Base-by-base conservation (phyloP, 1,284 basidiomycete genomes). In the Ganoderma lucidum region DNA sequence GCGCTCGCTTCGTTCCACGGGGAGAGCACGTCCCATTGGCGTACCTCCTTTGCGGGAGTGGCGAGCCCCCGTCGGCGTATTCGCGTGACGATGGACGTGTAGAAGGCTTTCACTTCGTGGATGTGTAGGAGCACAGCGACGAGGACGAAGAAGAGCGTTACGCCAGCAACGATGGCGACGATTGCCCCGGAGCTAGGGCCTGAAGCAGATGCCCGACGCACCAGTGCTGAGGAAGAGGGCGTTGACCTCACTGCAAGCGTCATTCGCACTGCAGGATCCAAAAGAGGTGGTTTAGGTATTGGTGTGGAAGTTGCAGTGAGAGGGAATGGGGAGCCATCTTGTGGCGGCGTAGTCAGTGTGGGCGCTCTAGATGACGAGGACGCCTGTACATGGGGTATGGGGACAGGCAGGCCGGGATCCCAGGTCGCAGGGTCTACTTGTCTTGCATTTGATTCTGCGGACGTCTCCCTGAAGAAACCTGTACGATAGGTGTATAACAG, bases 21-120 rank as follows among this genome's bases (percentile, higher is more conserved):
- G 6, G 55, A 10, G 23, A 41, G 35, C 5, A 32, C 15, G 56
- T 67, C 55, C 66, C 66, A 67, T 17, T 17, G 55, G 4, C 35
- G 56, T 15, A 59, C 55, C 55, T 63, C 55, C 55, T 63, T 41
- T 19, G 14, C 62, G 17, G 66, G 66, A 6, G 55, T 28, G 19
- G 61, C 41, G 30, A 56, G 62, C 15, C 41, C 48, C 14, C 30
- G 32, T 41, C 62, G n/a, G 28, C 41, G 39, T 35, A 17, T 28
- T 59, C 41, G 39, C 32, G 35, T 41, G 30, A 42, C n/a, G 32
- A 63, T 5, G 32, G 19, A 32, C 55, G 51, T 35, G 23, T 23
- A 59, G 17, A 63, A 44, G 32, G 30, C 14, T 15, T 45, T 48
- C 48, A 37, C 9, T 4, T 42, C 35, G 6, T 14, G 59, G 10